Evolutionary conservation across 371 early-diverging fungal species (phyloP).

Genomic region (Rhizopus stolonifer): DNA sequence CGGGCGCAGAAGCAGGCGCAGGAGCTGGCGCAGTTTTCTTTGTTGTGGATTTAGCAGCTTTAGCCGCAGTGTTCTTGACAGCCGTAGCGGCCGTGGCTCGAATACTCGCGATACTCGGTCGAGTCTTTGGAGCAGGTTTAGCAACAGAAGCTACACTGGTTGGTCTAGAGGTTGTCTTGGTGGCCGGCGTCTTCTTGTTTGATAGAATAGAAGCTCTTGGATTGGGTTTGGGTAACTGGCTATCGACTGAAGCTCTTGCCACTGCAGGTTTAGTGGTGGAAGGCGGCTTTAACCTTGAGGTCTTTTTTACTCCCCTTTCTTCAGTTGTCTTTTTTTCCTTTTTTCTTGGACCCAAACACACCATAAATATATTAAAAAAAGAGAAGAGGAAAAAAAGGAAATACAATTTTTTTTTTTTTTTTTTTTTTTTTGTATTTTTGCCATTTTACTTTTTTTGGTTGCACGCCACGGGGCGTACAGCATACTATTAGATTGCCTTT

Average conservation of each 20-base stretch:
- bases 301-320: conserved; percentile 18
- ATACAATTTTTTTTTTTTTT: neutral
- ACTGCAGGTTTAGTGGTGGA: conserved; percentile 3
- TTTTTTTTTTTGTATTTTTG: conserved; percentile 7
- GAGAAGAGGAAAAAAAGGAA: conserved; percentile 7
- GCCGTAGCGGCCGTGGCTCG: neutral
- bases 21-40: conserved; percentile 1
- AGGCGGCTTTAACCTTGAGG: conserved; percentile 12
- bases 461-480: conserved; percentile 3
- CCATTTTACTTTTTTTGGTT: conserved; percentile 9
- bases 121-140: neutral
- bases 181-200: conserved; percentile 12
- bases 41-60: neutral
- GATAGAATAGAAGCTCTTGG: conserved; percentile 16
- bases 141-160: conserved; percentile 15
- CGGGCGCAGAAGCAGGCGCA: conserved; percentile 1
- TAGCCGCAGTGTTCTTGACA: neutral
- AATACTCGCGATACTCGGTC: neutral
- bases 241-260: conserved; percentile 13
- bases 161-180: conserved; percentile 12
- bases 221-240: conserved; percentile 13
- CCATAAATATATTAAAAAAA: conserved; percentile 16
- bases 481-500: neutral
- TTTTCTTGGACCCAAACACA: conserved; percentile 28
- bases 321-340: conserved; percentile 23